These are phyloP conservation scores for Podaxis sp. DNA, from an alignment of 768 basidiomycete species.

Conservation along the genomic window DNA sequence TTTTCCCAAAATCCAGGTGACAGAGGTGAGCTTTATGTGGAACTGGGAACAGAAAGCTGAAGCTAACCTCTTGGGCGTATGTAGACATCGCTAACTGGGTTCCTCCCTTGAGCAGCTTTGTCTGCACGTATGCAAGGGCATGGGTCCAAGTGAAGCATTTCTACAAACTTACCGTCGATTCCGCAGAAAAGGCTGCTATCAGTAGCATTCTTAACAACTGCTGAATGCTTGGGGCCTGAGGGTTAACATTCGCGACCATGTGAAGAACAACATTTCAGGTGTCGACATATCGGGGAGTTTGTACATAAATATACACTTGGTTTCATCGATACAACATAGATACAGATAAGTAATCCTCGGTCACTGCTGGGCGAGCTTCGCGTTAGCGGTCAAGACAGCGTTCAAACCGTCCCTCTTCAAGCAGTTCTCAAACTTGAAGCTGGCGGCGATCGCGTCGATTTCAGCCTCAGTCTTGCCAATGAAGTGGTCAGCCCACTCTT, in stretches of 20 bases:
- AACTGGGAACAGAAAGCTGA: not conserved
- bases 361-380: slow-evolving; percentile 19
- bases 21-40: slow-evolving; percentile 30
- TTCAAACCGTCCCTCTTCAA: slow-evolving; percentile 68
- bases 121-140: slow-evolving; percentile 53
- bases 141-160: slow-evolving; percentile 54
- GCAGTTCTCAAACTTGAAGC: slow-evolving; percentile 74
- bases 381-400: slow-evolving; percentile 46
- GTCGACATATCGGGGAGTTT: not conserved
- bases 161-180: slow-evolving; percentile 48
- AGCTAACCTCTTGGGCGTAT: not conserved
- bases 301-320: not conserved
- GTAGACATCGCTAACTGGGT: slow-evolving; percentile 52
- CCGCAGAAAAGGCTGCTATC: slow-evolving; percentile 51
- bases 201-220: slow-evolving; percentile 37
- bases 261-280: not conserved
- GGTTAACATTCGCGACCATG: not conserved
- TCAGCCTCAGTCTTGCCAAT: slow-evolving; percentile 55
- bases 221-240: slow-evolving; percentile 18
- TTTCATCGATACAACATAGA: not conserved
- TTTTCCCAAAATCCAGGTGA: slow-evolving; percentile 33
- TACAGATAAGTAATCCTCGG: not conserved
- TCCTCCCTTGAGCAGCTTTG: slow-evolving; percentile 46
- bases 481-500: slow-evolving; percentile 75
- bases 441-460: slow-evolving; percentile 72